phyloP scores from a whole-genome alignment of 2,329 filamentous ascomycete species.

The Phialemonium atrogriseum region DNA sequence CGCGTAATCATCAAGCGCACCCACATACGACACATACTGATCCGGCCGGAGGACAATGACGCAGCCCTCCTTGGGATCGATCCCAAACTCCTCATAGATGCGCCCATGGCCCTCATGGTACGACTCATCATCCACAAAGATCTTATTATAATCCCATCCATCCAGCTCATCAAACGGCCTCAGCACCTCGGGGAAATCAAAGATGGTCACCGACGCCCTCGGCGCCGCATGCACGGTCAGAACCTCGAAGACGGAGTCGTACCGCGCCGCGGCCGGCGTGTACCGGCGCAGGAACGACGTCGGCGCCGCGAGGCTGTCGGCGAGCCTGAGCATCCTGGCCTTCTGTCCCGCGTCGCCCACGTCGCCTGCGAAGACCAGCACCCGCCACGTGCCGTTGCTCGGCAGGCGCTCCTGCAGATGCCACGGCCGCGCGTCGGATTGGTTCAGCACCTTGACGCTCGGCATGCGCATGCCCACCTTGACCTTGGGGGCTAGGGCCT shows the following conservation, averaged over 20 bases:
- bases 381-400: conserved; percentile 48
- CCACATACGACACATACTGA: conserved; percentile 49
- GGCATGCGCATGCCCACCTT: conserved; percentile 49
- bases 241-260: conserved; percentile 42
- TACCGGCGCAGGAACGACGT: conserved; percentile 34
- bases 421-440: conserved; percentile 46
- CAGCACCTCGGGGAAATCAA: conserved; percentile 42
- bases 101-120: conserved; percentile 44
- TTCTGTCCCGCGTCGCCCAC: conserved; percentile 35
- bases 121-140: conserved; percentile 45
- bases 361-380: conserved; percentile 56
- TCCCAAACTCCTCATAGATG: conserved; percentile 48
- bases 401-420: conserved; percentile 49
- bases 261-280: conserved; percentile 6
- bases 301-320: conserved; percentile 27
- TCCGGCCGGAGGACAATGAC: conserved; percentile 57
- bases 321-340: conserved; percentile 36
- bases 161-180: conserved; percentile 34
- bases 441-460: conserved; percentile 51
- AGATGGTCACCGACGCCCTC: conserved; percentile 37
- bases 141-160: conserved; percentile 49
- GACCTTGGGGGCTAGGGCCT: conserved; percentile 33
- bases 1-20: conserved; percentile 17
- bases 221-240: conserved; percentile 50
- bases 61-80: conserved; percentile 46